A percentile compares a stretch with the other conserved stretches of the same genome.
Evolutionary conservation across 306 rosid species (phyloP).

Genomic region (Gastrolobium bilobum): DNA sequence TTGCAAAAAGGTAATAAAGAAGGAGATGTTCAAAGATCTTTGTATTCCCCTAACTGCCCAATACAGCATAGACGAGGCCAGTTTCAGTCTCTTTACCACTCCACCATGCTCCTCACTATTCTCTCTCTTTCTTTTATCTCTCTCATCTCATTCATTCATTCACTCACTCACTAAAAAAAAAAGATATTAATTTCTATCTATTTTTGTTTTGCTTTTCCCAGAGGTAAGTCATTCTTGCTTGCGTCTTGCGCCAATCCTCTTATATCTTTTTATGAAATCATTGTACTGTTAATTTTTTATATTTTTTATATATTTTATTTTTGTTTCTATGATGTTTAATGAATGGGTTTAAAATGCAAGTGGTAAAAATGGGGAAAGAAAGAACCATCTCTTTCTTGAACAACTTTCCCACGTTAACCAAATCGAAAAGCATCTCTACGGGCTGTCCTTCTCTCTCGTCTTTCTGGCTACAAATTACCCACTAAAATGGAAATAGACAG

Average conservation of each 20-base stretch:
- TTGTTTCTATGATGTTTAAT: constrained; percentile 9
- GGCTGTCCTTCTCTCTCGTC: constrained; percentile 31
- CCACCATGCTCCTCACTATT: neutral
- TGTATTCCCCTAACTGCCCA: constrained; percentile 64
- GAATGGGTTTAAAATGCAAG: constrained; percentile 39
- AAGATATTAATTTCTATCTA: constrained; percentile 33
- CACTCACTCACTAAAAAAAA: neutral
- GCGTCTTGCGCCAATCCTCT: neutral
- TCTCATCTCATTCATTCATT: constrained; percentile 38
- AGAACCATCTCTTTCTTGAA: constrained; percentile 77
- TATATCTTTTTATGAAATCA: neutral
- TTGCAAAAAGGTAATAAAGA: constrained; percentile 52
- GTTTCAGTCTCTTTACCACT: constrained; percentile 51
- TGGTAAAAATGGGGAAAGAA: constrained; percentile 50
- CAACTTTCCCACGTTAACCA: constrained; percentile 96
- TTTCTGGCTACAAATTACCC: constrained; percentile 51
- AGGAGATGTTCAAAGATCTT: constrained; percentile 62
- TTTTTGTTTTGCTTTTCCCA: constrained; percentile 38
- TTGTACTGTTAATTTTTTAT: neutral
- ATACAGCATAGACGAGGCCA: constrained; percentile 78
- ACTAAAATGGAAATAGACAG: constrained; percentile 74
- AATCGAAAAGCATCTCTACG: constrained; percentile 78
- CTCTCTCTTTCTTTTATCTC: constrained; percentile 47
- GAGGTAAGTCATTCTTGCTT: constrained; percentile 32
- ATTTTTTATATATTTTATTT: constrained; percentile 4